Evolutionary conservation across 495 filamentous ascomycete genomes (phyloP).

Genomic region (Tetracladium marchalianum): DNA sequence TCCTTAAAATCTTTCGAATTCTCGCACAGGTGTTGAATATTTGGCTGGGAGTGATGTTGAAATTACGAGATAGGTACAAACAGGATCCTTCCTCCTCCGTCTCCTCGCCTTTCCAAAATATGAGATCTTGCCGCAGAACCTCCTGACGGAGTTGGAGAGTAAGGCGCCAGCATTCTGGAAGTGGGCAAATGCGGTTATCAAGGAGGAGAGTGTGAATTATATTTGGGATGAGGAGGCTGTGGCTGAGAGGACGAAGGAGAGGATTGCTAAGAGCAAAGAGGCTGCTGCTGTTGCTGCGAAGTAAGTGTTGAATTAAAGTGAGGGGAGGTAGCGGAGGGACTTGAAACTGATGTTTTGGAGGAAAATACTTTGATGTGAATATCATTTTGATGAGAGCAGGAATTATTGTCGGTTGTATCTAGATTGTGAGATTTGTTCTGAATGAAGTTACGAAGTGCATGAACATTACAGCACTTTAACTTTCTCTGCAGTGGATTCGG

Average conservation of each 20-base stretch:
- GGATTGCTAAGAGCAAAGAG: slow-evolving; percentile 20
- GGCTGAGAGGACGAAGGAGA: slow-evolving; percentile 23
- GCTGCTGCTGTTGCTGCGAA: background rate
- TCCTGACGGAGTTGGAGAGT: slow-evolving; percentile 36
- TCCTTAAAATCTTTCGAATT: background rate
- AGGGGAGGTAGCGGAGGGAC: no score
- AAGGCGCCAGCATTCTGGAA: slow-evolving; percentile 53
- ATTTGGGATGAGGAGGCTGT: slow-evolving; percentile 46
- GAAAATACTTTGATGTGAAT: no score
- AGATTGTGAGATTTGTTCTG: no score
- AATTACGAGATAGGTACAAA: slow-evolving; percentile 48
- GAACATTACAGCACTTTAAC: no score
- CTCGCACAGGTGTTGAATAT: background rate
- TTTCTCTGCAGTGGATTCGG: no score
- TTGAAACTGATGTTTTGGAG: no score
- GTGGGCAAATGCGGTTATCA: slow-evolving; percentile 54
- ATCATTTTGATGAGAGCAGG: no score
- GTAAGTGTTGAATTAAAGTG: no score
- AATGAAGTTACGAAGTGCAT: no score
- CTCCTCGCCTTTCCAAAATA: slow-evolving; percentile 39
- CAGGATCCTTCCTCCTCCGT: slow-evolving; percentile 58
- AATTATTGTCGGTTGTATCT: no score
- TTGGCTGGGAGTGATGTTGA: no score
- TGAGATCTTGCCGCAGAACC: slow-evolving; percentile 38
- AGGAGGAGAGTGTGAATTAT: slow-evolving; percentile 55